phyloP scores from a whole-genome alignment of 495 filamentous ascomycete species.

The Penicillium waksmanii region DNA sequence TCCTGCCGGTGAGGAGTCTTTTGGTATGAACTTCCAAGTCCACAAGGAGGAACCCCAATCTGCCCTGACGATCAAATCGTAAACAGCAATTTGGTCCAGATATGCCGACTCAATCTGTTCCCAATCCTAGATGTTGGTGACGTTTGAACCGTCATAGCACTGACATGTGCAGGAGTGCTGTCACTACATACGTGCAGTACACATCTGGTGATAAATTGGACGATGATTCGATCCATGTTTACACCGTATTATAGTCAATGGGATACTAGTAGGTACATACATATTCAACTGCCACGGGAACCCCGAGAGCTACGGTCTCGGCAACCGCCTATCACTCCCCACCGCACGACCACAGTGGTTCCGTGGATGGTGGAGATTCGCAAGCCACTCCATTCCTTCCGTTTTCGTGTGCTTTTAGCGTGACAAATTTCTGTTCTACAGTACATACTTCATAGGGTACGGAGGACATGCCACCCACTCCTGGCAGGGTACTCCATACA shows the following conservation, averaged over 20 bases:
- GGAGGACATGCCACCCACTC: too few species aligned
- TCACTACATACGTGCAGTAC: too few species aligned
- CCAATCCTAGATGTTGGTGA: not conserved
- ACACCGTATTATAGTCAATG: too few species aligned
- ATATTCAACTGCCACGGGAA: not conserved
- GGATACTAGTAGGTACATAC: too few species aligned
- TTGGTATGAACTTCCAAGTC: too few species aligned
- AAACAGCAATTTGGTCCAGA: not conserved
- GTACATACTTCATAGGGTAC: not conserved
- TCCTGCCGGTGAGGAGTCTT: too few species aligned
- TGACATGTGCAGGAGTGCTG: too few species aligned
- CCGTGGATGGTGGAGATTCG: slow-evolving; percentile 4
- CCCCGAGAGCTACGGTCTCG: slow-evolving; percentile 1
- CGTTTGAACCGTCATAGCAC: not conserved
- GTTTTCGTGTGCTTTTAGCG: too few species aligned
- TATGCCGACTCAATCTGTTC: too few species aligned
- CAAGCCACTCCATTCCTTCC: not conserved
- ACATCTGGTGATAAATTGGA: too few species aligned
- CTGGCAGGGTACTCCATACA: not conserved
- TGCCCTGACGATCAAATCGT: not conserved
- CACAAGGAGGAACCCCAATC: not conserved
- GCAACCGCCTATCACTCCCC: slow-evolving; percentile 21
- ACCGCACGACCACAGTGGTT: slow-evolving; percentile 13
- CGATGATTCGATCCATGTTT: too few species aligned
- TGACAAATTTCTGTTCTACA: not conserved